These are phyloP conservation scores for Fusarium sp. DNA, from an alignment of 2,329 filamentous ascomycete genomes.

Conservation along the genomic window DNA sequence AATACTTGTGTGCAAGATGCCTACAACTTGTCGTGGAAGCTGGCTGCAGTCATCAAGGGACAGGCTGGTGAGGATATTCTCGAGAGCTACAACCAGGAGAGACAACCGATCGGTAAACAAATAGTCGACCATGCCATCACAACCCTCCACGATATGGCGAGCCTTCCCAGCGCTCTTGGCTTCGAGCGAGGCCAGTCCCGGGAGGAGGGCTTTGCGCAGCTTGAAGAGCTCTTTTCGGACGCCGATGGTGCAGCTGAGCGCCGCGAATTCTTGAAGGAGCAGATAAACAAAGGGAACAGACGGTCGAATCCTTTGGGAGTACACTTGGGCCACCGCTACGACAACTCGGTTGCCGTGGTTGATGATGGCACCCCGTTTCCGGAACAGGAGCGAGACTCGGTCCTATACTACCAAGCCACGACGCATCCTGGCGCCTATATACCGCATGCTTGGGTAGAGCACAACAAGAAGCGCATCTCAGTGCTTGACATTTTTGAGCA, in stretches of 20 bases:
- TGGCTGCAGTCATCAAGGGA: slow-evolving; percentile 54
- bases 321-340: slow-evolving; percentile 22
- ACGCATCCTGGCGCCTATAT: slow-evolving; percentile 68
- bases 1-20: slow-evolving; percentile 68
- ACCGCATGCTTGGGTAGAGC: slow-evolving; percentile 70
- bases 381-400: slow-evolving; percentile 48
- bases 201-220: slow-evolving; percentile 15
- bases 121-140: slow-evolving; percentile 66
- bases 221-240: slow-evolving; percentile 24
- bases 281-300: slow-evolving; percentile 10
- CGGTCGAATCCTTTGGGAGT: slow-evolving; percentile 23
- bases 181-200: slow-evolving; percentile 42
- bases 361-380: slow-evolving; percentile 50
- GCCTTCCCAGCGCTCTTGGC: slow-evolving; percentile 57
- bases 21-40: slow-evolving; percentile 65
- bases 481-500: slow-evolving; percentile 69
- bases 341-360: slow-evolving; percentile 15
- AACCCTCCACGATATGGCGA: slow-evolving; percentile 61
- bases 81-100: slow-evolving; percentile 55
- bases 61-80: slow-evolving; percentile 51
- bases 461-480: slow-evolving; percentile 54
- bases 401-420: slow-evolving; percentile 54
- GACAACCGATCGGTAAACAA: slow-evolving; percentile 58
- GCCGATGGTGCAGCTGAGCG: slow-evolving; percentile 20
- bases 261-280: slow-evolving; percentile 5